These are phyloP conservation scores for Tremella fuciformis DNA, from an alignment of 768 basidiomycete species.

Conservation along the genomic window DNA sequence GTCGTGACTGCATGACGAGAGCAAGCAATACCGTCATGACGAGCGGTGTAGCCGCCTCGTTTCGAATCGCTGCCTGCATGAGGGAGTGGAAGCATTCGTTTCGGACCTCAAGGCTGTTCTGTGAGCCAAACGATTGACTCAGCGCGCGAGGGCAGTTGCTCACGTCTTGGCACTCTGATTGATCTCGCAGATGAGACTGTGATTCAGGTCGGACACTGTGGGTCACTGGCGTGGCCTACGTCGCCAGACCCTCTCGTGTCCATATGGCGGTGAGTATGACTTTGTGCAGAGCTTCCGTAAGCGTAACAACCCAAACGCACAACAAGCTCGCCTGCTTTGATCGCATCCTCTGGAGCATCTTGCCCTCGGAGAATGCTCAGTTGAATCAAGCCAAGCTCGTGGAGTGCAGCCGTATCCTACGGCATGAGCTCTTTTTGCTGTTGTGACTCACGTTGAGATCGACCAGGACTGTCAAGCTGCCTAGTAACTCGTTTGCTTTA, in stretches of 20 bases:
- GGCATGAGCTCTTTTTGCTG: not conserved
- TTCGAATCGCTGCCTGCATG: not conserved
- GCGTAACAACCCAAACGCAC: not conserved
- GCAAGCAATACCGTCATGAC: not conserved
- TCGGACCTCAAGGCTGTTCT: not conserved
- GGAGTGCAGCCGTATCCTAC: not conserved
- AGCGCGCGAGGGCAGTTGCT: not conserved
- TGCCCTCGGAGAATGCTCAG: not conserved
- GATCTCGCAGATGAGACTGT: not conserved
- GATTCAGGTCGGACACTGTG: not conserved
- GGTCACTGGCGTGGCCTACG: not conserved
- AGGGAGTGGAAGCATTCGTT: not conserved
- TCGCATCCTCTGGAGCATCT: slow-evolving; percentile 1
- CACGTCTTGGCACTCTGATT: not conserved
- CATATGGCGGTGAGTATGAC: not conserved
- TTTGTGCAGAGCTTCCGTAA: not conserved
- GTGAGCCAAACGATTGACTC: not conserved
- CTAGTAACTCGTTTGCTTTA: not conserved
- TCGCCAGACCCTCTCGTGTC: not conserved
- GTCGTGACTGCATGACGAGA: not conserved
- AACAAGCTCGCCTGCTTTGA: not conserved
- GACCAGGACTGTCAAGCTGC: not conserved
- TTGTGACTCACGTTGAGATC: not conserved
- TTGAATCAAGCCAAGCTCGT: not conserved
- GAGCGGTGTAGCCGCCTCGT: not conserved